Conservation (phyloP, 2,329 filamentous ascomycete species). For the Sclerotinia borealis region DNA sequence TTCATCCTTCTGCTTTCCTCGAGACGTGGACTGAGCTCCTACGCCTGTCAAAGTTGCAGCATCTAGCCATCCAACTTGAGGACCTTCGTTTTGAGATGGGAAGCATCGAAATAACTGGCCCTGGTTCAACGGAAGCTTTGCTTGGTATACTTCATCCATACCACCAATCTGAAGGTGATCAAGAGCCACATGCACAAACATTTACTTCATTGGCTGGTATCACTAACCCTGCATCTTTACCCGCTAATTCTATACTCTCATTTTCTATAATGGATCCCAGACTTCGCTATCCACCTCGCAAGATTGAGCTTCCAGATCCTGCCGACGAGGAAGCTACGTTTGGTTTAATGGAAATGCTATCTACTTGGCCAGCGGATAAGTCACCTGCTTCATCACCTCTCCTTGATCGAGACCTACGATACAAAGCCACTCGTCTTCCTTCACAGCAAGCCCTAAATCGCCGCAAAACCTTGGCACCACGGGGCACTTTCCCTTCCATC, state of each 20-base stretch:
- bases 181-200: constrained; percentile 40
- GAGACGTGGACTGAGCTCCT: constrained; percentile 58
- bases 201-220: constrained; percentile 51
- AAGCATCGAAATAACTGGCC: constrained; percentile 64
- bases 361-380: constrained; percentile 61
- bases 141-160: constrained; percentile 59
- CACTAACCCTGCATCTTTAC: constrained; percentile 64
- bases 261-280: constrained; percentile 77
- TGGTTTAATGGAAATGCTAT: constrained; percentile 53
- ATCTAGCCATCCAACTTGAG: constrained; percentile 54
- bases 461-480: constrained; percentile 56
- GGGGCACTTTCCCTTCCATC: constrained; percentile 56
- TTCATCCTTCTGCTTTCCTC: constrained; percentile 76
- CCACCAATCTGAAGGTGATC: constrained; percentile 29
- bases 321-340: constrained; percentile 34
- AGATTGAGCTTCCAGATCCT: constrained; percentile 37
- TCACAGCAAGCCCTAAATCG: constrained; percentile 78
- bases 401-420: constrained; percentile 62
- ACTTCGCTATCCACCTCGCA: constrained; percentile 66
- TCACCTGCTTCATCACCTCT: constrained; percentile 45
- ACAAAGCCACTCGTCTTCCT: constrained; percentile 58
- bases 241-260: constrained; percentile 61
- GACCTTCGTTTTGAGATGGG: constrained; percentile 68
- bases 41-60: constrained; percentile 52
- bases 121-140: constrained; percentile 73